These are phyloP conservation scores for Gillenia trifoliata DNA, from an alignment of 306 rosid species.

Conservation along the genomic window DNA sequence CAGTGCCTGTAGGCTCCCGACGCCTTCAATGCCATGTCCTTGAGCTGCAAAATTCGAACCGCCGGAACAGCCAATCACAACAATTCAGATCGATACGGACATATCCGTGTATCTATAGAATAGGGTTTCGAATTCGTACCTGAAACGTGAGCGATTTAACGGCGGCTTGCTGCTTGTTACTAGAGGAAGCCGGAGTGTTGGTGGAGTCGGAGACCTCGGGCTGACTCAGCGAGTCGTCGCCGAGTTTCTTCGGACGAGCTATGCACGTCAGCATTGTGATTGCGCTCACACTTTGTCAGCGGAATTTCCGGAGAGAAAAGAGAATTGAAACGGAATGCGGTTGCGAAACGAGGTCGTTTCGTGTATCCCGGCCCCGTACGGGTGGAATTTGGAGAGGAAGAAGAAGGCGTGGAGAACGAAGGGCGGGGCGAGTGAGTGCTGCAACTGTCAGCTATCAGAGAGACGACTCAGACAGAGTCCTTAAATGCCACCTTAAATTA, in stretches of 20 bases:
- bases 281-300: neutral
- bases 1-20: constrained; percentile 84
- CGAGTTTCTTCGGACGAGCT: constrained; percentile 86
- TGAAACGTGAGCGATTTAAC: constrained; percentile 76
- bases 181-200: constrained; percentile 27
- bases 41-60: constrained; percentile 38
- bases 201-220: constrained; percentile 58
- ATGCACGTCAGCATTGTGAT: constrained; percentile 81
- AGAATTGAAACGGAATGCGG: neutral
- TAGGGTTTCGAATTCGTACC: constrained; percentile 29
- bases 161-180: constrained; percentile 47
- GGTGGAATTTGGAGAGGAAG: neutral
- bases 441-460: neutral
- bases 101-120: no score
- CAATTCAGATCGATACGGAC: neutral
- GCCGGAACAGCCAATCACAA: neutral
- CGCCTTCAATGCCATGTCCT: constrained; percentile 93
- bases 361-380: neutral
- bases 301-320: neutral
- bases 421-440: neutral
- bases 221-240: constrained; percentile 50
- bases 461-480: neutral
- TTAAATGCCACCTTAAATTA: constrained; percentile 1
- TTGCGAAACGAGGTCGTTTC: neutral
- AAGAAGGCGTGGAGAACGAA: neutral